Conservation (phyloP, 1,284 basidiomycete genomes). For the Phlebopus sp. region DNA sequence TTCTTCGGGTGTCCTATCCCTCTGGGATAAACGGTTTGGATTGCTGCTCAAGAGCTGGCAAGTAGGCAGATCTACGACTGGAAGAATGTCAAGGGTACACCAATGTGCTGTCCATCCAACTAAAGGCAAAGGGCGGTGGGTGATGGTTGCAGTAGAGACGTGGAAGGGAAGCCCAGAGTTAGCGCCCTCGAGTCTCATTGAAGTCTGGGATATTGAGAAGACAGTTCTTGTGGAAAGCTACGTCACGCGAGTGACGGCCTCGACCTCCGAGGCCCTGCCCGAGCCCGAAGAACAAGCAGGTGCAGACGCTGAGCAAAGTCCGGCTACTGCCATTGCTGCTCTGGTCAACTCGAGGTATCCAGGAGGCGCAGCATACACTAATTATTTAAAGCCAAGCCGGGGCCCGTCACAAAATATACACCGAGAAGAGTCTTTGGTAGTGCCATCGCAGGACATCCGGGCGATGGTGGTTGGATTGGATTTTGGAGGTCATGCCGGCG, state of each 20-base stretch:
- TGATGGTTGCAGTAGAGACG: conserved; percentile 77
- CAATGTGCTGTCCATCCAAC: conserved; percentile 81
- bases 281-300: conserved; percentile 51
- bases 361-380: conserved; percentile 27
- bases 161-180: conserved; percentile 41
- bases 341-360: conserved; percentile 47
- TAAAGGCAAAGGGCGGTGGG: conserved; percentile 84
- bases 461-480: conserved; percentile 66
- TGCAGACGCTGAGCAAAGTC: conserved; percentile 55
- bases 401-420: conserved; percentile 26
- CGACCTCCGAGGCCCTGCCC: conserved; percentile 43
- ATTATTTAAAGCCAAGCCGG: conserved; percentile 23
- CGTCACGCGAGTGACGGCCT: conserved; percentile 43
- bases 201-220: conserved; percentile 81
- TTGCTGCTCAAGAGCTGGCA: conserved; percentile 88
- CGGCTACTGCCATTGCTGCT: conserved; percentile 65
- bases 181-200: conserved; percentile 51
- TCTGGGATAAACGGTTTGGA: conserved; percentile 96
- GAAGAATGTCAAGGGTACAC: conserved; percentile 56
- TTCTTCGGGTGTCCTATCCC: conserved; percentile 74
- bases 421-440: conserved; percentile 36
- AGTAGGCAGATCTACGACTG: conserved; percentile 55
- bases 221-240: conserved; percentile 67
- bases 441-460: conserved; percentile 59
- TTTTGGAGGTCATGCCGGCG: conserved; percentile 62